phyloP scores from a whole-genome alignment of 2,329 filamentous ascomycete species.

The Fulvia fulva region DNA sequence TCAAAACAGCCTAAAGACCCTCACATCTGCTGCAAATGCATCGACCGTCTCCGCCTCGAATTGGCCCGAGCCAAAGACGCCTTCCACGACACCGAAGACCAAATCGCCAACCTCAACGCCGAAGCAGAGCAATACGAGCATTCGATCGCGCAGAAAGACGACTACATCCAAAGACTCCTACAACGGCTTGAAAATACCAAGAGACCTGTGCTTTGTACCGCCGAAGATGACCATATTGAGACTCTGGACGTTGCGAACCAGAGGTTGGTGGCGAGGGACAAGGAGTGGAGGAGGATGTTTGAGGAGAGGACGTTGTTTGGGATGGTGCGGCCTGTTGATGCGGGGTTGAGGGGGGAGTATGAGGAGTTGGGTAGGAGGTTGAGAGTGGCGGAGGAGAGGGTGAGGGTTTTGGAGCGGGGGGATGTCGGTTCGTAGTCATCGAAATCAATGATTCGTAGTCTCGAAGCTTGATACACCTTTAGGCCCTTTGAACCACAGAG shows the following conservation, averaged over 20 bases:
- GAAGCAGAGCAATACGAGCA: neutral
- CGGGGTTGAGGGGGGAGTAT: neutral
- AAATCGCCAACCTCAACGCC: neutral
- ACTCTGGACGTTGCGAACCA: neutral
- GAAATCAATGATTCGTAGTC: too few species aligned
- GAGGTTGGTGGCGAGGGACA: neutral
- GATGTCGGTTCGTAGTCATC: too few species aligned
- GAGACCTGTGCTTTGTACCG: neutral
- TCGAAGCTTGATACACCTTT: too few species aligned
- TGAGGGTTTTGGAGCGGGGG: neutral
- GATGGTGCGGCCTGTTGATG: neutral
- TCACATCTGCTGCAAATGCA: neutral
- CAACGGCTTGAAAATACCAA: neutral
- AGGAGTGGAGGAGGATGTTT: neutral
- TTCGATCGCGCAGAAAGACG: neutral
- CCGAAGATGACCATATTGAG: neutral
- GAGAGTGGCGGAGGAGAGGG: neutral
- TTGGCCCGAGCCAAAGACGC: neutral
- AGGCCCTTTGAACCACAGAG: too few species aligned
- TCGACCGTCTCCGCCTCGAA: neutral
- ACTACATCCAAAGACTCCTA: neutral
- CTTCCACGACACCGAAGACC: neutral
- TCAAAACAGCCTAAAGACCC: neutral
- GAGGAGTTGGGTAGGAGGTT: neutral
- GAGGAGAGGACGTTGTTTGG: neutral